These are phyloP conservation scores for Malassezia restricta DNA, from an alignment of 1,284 basidiomycete species.

Conservation along the genomic window DNA sequence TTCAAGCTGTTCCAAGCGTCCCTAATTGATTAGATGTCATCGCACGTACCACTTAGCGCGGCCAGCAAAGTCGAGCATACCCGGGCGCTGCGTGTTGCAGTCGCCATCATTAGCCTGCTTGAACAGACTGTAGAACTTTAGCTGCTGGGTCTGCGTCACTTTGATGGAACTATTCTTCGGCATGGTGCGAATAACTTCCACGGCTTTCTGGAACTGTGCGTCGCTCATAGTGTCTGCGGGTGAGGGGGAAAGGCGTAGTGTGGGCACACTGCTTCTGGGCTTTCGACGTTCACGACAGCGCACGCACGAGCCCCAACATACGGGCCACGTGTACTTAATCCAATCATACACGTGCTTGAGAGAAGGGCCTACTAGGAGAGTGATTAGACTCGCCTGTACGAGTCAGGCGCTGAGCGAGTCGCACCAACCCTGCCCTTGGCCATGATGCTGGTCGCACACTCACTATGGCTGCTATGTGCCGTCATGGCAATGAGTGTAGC, in stretches of 20 bases:
- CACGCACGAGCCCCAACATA: too few species aligned
- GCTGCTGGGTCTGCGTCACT: constrained; percentile 37
- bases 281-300: too few species aligned
- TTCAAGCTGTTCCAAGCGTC: constrained; percentile 32
- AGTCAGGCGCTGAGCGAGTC: too few species aligned
- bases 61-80: constrained; percentile 29
- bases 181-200: constrained; percentile 24
- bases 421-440: too few species aligned
- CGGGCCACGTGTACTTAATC: too few species aligned
- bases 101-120: constrained; percentile 46
- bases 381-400: too few species aligned
- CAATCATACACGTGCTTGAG: too few species aligned
- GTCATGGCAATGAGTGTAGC: neutral
- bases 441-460: too few species aligned
- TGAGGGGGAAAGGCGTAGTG: neutral
- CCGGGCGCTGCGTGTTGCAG: constrained; percentile 39
- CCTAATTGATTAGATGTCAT: constrained; percentile 5
- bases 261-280: too few species aligned
- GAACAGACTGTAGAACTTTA: constrained; percentile 43
- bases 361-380: too few species aligned
- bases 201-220: constrained; percentile 34
- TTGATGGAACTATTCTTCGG: constrained; percentile 36
- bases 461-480: neutral
- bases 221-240: constrained; percentile 13
- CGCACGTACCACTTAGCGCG: constrained; percentile 14